Evolutionary conservation across 73 alveolate species (phyloP).

Genomic region (Paramecium sonneborni): DNA sequence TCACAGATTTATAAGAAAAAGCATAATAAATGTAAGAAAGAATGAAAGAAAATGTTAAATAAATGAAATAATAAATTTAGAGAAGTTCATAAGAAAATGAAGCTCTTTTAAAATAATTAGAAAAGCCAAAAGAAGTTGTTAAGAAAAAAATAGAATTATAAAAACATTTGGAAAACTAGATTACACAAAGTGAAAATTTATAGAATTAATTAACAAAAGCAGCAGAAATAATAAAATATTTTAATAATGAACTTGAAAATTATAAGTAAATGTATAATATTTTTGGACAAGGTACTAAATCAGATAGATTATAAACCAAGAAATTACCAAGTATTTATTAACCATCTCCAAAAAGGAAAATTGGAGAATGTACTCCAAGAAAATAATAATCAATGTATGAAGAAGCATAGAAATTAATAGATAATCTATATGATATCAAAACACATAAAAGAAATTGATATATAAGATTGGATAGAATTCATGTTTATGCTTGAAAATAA

Average conservation of each 20-base stretch:
- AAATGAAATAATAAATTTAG: neutral
- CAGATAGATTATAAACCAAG: neutral
- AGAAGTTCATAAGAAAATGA: neutral
- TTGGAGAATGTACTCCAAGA: neutral
- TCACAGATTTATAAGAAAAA: neutral
- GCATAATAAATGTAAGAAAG: neutral
- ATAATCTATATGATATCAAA: neutral
- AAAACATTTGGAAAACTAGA: neutral
- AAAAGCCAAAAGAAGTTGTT: neutral
- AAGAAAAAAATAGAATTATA: neutral
- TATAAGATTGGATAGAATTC: neutral
- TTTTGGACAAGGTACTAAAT: neutral
- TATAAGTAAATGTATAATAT: slow-evolving; percentile 9
- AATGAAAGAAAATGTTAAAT: neutral
- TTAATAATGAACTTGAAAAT: neutral
- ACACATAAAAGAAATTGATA: neutral
- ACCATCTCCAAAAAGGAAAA: neutral
- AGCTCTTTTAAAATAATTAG: neutral
- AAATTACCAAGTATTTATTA: neutral
- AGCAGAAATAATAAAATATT: slow-evolving; percentile 11
- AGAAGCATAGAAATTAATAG: neutral
- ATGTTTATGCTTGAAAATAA: neutral
- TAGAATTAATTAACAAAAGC: neutral
- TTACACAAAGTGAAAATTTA: neutral
- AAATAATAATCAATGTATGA: neutral